A percentile compares a stretch with the other conserved stretches of the same genome.
These are phyloP conservation scores for Pezicula radicicola DNA, from an alignment of 2,329 filamentous ascomycete genomes.

Conservation along the genomic window DNA sequence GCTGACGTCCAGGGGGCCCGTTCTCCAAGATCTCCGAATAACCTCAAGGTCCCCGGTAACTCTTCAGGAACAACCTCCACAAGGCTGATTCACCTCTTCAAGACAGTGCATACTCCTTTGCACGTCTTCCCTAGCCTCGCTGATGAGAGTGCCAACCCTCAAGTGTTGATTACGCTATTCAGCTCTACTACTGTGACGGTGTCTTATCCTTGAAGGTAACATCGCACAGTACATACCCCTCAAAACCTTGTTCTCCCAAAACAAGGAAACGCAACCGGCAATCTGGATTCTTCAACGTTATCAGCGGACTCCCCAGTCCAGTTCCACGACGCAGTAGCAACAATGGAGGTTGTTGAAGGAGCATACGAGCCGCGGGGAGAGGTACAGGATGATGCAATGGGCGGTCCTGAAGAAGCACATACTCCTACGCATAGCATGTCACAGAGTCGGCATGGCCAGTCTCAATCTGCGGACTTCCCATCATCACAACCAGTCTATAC, in stretches of 20 bases:
- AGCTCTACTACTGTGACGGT: slow-evolving; percentile 3
- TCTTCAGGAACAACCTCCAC: neutral
- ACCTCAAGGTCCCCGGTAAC: slow-evolving; percentile 18
- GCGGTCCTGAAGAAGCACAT: slow-evolving; percentile 26
- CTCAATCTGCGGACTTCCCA: slow-evolving; percentile 29
- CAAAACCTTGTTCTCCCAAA: slow-evolving; percentile 7
- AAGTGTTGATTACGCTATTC: slow-evolving; percentile 17
- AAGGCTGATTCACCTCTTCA: neutral
- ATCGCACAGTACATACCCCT: neutral
- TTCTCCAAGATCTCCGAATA: slow-evolving; percentile 19
- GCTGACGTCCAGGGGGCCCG: slow-evolving; percentile 10
- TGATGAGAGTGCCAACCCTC: slow-evolving; percentile 12
- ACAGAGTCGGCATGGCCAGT: slow-evolving; percentile 24
- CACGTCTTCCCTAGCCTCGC: slow-evolving; percentile 1
- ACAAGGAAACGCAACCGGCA: slow-evolving; percentile 23
- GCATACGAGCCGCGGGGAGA: slow-evolving; percentile 30
- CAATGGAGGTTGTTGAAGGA: slow-evolving; percentile 42
- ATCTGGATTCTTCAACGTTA: slow-evolving; percentile 51
- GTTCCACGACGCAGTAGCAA: slow-evolving; percentile 50
- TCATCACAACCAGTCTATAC: slow-evolving; percentile 24
- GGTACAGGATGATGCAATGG: slow-evolving; percentile 25
- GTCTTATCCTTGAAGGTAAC: neutral
- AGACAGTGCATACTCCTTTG: slow-evolving; percentile 1
- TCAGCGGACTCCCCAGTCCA: slow-evolving; percentile 48
- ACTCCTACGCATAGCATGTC: slow-evolving; percentile 22